These are phyloP conservation scores for Fusarium euwallaceae DNA, from an alignment of 2,329 filamentous ascomycete genomes.

Conservation along the genomic window DNA sequence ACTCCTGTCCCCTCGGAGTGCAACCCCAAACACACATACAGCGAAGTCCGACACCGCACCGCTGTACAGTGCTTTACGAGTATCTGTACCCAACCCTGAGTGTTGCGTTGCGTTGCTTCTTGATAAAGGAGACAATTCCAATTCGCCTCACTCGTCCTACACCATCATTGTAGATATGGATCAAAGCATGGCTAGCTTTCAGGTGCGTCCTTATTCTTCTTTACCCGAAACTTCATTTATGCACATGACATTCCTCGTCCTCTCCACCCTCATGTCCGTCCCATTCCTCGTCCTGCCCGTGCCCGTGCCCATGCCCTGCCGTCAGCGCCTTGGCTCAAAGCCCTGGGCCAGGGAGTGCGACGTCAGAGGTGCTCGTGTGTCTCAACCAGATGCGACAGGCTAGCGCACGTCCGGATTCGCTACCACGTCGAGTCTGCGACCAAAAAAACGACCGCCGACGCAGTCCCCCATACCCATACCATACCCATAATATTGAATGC, in stretches of 20 bases:
- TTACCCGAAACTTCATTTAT: constrained; percentile 15
- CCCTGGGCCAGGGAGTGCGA: constrained; percentile 46
- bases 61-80: background rate
- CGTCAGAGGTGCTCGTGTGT: constrained; percentile 55
- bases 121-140: background rate
- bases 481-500: constrained; percentile 19
- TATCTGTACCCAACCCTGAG: background rate
- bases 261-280: constrained; percentile 3
- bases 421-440: constrained; percentile 43
- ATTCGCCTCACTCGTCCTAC: background rate
- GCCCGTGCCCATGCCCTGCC: constrained; percentile 5
- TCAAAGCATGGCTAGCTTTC: background rate
- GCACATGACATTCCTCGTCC: constrained; percentile 15
- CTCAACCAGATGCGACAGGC: constrained; percentile 52
- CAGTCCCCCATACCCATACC: constrained; percentile 16
- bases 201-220: constrained; percentile 24
- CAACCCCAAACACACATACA: constrained; percentile 6
- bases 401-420: constrained; percentile 49
- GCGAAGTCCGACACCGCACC: constrained; percentile 13
- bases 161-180: constrained; percentile 2
- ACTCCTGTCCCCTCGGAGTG: constrained; percentile 11
- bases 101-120: background rate
- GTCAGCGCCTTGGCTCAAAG: constrained; percentile 24
- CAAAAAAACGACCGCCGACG: constrained; percentile 30
- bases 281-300: constrained; percentile 11